These are phyloP conservation scores for Rhizophagus sp. DNA, from an alignment of 192 early-diverging fungal species.

Conservation along the genomic window DNA sequence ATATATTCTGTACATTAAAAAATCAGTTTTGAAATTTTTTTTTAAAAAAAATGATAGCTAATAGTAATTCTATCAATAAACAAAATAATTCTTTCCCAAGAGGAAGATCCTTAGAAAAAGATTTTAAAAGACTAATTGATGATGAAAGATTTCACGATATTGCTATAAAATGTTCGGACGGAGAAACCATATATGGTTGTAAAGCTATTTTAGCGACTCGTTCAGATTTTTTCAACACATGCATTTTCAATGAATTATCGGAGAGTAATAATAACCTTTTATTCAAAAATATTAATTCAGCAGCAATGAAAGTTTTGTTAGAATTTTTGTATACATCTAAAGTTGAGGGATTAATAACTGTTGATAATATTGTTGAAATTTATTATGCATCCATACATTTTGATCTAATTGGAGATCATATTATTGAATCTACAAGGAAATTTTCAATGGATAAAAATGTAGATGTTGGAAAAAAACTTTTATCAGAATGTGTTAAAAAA, in stretches of 20 bases:
- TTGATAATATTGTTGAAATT: not conserved
- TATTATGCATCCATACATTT: not conserved
- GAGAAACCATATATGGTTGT: not conserved
- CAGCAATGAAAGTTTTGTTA: not conserved
- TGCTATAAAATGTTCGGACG: not conserved
- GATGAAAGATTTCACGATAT: not conserved
- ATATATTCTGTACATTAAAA: too few species aligned
- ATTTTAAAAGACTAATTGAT: not conserved
- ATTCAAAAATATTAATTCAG: not conserved
- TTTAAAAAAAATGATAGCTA: too few species aligned
- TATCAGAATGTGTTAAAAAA: not conserved
- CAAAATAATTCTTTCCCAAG: not conserved
- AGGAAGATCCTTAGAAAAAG: not conserved
- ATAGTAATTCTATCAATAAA: too few species aligned
- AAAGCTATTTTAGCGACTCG: not conserved
- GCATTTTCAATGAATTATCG: not conserved
- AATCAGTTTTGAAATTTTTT: too few species aligned
- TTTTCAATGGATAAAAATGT: not conserved
- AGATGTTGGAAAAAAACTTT: not conserved
- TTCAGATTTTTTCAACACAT: not conserved
- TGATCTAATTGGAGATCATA: not conserved
- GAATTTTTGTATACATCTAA: slow-evolving; percentile 8
- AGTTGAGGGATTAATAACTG: not conserved
- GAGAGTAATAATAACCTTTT: not conserved
- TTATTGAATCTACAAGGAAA: not conserved